phyloP scores from a whole-genome alignment of 305 asterid species.

The Coffea humblotiana region DNA sequence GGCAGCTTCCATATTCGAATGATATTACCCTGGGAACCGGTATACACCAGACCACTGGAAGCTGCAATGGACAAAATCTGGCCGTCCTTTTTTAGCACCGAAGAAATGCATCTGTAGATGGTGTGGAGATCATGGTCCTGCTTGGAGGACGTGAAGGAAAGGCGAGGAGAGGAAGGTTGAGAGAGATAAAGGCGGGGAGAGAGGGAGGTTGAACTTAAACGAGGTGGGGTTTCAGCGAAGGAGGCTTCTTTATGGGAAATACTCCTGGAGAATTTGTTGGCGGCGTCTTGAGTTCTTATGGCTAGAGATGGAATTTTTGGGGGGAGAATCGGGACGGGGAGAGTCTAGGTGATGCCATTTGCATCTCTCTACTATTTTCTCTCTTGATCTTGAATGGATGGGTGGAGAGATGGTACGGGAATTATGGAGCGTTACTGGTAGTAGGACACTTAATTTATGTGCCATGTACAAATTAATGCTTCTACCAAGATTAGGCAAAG shows the following conservation, averaged over 20 bases:
- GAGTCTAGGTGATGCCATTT: slow-evolving; percentile 40
- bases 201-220: slow-evolving; percentile 47
- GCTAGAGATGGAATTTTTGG: slow-evolving; percentile 40
- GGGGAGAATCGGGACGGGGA: slow-evolving; percentile 29
- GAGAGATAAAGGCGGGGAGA: slow-evolving; percentile 33
- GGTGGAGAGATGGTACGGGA: not conserved
- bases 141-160: slow-evolving; percentile 41
- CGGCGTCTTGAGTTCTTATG: slow-evolving; percentile 35
- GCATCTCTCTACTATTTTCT: not conserved
- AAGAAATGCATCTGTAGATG: slow-evolving; percentile 68
- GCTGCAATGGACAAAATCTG: slow-evolving; percentile 68
- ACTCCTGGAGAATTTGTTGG: slow-evolving; percentile 53
- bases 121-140: slow-evolving; percentile 31
- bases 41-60: slow-evolving; percentile 63
- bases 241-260: slow-evolving; percentile 66
- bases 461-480: not conserved
- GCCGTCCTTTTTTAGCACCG: slow-evolving; percentile 90
- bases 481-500: not conserved
- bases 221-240: slow-evolving; percentile 52
- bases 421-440: not conserved
- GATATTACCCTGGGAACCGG: slow-evolving; percentile 65
- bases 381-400: not conserved
- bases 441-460: not conserved
- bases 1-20: slow-evolving; percentile 89
- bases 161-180: slow-evolving; percentile 60